Evolutionary conservation across 192 early-diverging fungal species (phyloP).

Genomic region (Coemansia sp.): DNA sequence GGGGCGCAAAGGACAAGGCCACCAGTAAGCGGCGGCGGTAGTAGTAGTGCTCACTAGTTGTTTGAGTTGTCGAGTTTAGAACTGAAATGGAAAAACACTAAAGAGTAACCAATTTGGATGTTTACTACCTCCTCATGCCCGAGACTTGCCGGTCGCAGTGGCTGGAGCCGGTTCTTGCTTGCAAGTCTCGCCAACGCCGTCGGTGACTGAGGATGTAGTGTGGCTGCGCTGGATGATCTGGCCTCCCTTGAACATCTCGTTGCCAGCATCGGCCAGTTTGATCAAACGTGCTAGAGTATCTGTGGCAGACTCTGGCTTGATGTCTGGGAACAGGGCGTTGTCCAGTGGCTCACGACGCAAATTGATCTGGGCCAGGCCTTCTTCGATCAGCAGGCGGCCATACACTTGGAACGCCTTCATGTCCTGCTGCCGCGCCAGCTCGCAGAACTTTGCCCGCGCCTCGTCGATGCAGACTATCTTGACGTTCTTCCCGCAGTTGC

Average conservation of each 20-base stretch:
- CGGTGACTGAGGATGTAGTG: conserved; percentile 27
- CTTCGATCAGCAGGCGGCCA: conserved; percentile 41
- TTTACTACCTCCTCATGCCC: background rate
- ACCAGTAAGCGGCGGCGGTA: conserved; percentile 6
- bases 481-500: conserved; percentile 34
- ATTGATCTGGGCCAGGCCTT: conserved; percentile 48
- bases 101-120: background rate
- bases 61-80: background rate
- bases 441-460: conserved; percentile 32
- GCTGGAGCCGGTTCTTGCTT: background rate
- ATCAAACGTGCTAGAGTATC: conserved; percentile 31
- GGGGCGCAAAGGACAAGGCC: conserved; percentile 1
- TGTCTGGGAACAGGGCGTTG: conserved; percentile 38
- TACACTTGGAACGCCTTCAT: conserved; percentile 39
- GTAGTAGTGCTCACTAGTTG: background rate
- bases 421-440: conserved; percentile 34
- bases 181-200: conserved; percentile 20
- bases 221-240: conserved; percentile 17
- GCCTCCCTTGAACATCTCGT: background rate
- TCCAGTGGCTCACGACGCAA: conserved; percentile 33
- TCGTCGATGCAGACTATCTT: conserved; percentile 38
- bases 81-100: background rate
- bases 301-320: conserved; percentile 26
- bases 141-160: background rate
- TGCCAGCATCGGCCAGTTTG: background rate